Evolutionary conservation across 2,329 filamentous ascomycete genomes (phyloP).

Genomic region (Calonectria honghensis): DNA sequence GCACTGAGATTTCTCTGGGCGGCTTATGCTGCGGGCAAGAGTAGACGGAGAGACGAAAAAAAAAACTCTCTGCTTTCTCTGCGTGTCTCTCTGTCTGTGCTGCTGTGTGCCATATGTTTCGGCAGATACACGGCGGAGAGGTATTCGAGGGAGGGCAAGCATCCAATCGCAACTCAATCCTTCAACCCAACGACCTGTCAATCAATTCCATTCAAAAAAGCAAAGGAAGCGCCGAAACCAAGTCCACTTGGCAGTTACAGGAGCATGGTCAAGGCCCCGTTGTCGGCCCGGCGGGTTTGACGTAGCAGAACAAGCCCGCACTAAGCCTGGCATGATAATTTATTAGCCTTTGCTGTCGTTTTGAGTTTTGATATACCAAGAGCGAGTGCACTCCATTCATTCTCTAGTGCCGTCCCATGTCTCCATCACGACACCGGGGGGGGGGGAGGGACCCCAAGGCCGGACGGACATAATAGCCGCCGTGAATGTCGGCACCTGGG

Average conservation of each 20-base stretch:
- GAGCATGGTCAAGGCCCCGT: constrained; percentile 15
- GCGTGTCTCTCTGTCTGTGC: neutral
- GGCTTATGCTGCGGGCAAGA: neutral
- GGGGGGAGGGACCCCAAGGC: too few species aligned
- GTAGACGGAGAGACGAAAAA: neutral
- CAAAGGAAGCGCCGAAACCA: constrained; percentile 26
- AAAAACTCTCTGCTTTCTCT: neutral
- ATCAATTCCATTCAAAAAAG: constrained; percentile 28
- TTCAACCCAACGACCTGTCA: constrained; percentile 20
- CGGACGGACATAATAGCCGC: constrained; percentile 11
- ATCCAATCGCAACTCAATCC: constrained; percentile 9
- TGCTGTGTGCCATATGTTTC: constrained; percentile 22
- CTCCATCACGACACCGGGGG: constrained; percentile 10
- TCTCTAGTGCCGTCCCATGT: constrained; percentile 10
- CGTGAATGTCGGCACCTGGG: neutral
- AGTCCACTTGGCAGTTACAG: constrained; percentile 26
- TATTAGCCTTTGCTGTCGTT: constrained; percentile 5
- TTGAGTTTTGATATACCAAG: constrained; percentile 25
- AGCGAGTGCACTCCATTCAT: neutral
- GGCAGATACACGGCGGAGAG: constrained; percentile 5
- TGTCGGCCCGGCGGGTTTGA: constrained; percentile 25
- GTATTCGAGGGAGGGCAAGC: constrained; percentile 11
- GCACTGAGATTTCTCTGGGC: constrained; percentile 1
- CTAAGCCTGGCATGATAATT: constrained; percentile 11
- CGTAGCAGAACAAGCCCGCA: constrained; percentile 17